These are phyloP conservation scores for Aspergillus ostianus DNA, from an alignment of 495 filamentous ascomycete species.

Conservation along the genomic window DNA sequence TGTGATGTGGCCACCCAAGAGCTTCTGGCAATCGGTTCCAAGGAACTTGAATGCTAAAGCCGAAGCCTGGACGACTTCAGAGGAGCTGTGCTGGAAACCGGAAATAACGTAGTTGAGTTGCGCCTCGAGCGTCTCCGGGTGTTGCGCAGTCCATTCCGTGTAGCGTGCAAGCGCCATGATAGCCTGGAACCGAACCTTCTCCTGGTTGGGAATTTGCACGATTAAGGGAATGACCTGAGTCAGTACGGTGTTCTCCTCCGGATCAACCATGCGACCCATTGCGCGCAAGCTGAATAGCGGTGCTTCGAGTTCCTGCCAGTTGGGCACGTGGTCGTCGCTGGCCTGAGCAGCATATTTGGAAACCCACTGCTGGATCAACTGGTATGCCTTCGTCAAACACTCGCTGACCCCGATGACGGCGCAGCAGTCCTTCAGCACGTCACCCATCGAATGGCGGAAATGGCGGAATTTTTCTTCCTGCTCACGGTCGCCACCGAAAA, in stretches of 20 bases:
- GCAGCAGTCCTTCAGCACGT: conserved; percentile 96
- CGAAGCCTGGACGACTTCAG: conserved; percentile 85
- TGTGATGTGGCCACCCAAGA: conserved; percentile 73
- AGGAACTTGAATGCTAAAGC: conserved; percentile 96
- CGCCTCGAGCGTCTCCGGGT: conserved; percentile 84
- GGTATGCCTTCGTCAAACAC: conserved; percentile 83
- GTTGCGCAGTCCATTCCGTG: conserved; percentile 94
- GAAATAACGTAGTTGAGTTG: conserved; percentile 94
- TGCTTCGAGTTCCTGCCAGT: conserved; percentile 95
- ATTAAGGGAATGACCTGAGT: conserved; percentile 88
- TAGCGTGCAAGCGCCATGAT: conserved; percentile 97
- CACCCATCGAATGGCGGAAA: conserved; percentile 95
- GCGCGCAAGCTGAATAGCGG: conserved; percentile 93
- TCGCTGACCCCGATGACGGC: conserved; percentile 90
- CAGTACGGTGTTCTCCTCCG: conserved; percentile 79
- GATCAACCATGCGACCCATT: conserved; percentile 95
- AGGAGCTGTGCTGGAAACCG: conserved; percentile 79
- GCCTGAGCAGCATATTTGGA: conserved; percentile 74
- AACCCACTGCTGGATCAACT: conserved; percentile 84
- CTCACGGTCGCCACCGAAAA: conserved; percentile 94
- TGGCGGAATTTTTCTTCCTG: conserved; percentile 96
- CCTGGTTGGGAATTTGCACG: conserved; percentile 90
- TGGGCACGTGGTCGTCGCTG: conserved; percentile 70
- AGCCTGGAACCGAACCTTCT: conserved; percentile 93
- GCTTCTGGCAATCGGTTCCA: conserved; percentile 85